phyloP scores from a whole-genome alignment of 2,329 filamentous ascomycete genomes.

The Metarhizium album region DNA sequence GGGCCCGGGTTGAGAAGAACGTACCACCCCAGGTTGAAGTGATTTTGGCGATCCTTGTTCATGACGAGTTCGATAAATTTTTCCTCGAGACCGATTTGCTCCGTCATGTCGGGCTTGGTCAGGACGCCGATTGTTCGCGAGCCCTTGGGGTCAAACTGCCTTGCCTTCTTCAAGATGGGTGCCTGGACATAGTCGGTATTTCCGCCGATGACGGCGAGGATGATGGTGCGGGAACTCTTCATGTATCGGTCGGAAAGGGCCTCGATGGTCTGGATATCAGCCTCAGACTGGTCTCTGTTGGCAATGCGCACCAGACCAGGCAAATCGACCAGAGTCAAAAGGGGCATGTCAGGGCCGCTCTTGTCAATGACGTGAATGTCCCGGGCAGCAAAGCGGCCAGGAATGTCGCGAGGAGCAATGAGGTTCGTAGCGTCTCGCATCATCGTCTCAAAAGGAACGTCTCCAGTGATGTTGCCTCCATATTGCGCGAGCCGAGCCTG shows the following conservation, averaged over 20 bases:
- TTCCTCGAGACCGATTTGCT: too few relatives aligned
- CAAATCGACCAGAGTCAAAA: too few relatives aligned
- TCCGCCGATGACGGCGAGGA: conserved; percentile 44
- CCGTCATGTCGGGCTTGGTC: too few relatives aligned
- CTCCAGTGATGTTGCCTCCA: conserved; percentile 33
- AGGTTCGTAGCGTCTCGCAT: conserved; percentile 40
- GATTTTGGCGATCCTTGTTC: too few relatives aligned
- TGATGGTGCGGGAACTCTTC: conserved; percentile 44
- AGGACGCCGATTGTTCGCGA: too few relatives aligned
- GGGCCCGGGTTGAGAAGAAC: conserved; percentile 33
- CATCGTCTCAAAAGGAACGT: conserved; percentile 37
- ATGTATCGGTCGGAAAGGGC: conserved; percentile 34
- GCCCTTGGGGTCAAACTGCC: too few relatives aligned
- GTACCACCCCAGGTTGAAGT: too few relatives aligned
- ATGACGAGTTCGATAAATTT: too few relatives aligned
- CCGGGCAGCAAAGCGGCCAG: conserved; percentile 38
- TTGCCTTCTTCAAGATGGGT: too few relatives aligned
- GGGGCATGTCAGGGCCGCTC: conserved; percentile 12
- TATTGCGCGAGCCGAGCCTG: conserved; percentile 36
- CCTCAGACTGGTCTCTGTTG: too few relatives aligned
- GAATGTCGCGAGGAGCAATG: conserved; percentile 38
- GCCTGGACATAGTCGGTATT: conserved; percentile 18
- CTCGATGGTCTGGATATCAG: conserved; percentile 36
- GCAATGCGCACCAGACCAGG: too few relatives aligned
- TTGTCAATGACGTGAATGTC: conserved; percentile 50